Conservation (phyloP, 1,139 yeast genomes). For the Eremothecium coryli region DNA sequence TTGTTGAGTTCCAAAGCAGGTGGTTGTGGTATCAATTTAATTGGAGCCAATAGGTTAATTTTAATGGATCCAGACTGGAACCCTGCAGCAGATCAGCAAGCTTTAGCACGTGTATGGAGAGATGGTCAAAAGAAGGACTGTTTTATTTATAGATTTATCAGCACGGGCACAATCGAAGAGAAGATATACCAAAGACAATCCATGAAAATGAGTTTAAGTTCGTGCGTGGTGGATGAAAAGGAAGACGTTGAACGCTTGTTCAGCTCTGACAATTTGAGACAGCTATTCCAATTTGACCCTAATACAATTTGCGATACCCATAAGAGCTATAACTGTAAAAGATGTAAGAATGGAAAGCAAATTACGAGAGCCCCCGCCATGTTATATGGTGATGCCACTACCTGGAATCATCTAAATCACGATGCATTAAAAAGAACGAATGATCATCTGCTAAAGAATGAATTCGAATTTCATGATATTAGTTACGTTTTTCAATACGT, state of each 20-base stretch:
- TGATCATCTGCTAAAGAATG: slow-evolving; percentile 70
- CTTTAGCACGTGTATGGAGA: slow-evolving; percentile 96
- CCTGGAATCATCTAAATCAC: slow-evolving; percentile 88
- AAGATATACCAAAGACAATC: slow-evolving; percentile 93
- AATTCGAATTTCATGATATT: slow-evolving; percentile 56
- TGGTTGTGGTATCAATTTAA: slow-evolving; percentile 95
- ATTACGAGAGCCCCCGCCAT: slow-evolving; percentile 64
- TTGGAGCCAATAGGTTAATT: slow-evolving; percentile 88
- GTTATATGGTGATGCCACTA: slow-evolving; percentile 95
- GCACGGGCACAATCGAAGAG: slow-evolving; percentile 94
- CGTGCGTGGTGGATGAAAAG: slow-evolving; percentile 94
- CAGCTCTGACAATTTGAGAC: slow-evolving; percentile 69
- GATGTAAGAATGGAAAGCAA: slow-evolving; percentile 72
- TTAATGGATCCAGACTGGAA: slow-evolving; percentile 97
- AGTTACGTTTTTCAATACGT: slow-evolving; percentile 89
- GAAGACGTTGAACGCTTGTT: slow-evolving; percentile 91
- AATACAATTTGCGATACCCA: slow-evolving; percentile 82
- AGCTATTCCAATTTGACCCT: slow-evolving; percentile 63
- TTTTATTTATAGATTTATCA: slow-evolving; percentile 83
- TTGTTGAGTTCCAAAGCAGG: slow-evolving; percentile 94
- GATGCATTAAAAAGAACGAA: slow-evolving; percentile 54
- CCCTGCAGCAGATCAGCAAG: slow-evolving; percentile 98
- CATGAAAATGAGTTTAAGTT: slow-evolving; percentile 87
- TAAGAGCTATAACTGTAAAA: slow-evolving; percentile 78
- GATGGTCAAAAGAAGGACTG: slow-evolving; percentile 98